phyloP scores from a whole-genome alignment of 164 flowering plant genomes.

The Pachysandra terminalis region DNA sequence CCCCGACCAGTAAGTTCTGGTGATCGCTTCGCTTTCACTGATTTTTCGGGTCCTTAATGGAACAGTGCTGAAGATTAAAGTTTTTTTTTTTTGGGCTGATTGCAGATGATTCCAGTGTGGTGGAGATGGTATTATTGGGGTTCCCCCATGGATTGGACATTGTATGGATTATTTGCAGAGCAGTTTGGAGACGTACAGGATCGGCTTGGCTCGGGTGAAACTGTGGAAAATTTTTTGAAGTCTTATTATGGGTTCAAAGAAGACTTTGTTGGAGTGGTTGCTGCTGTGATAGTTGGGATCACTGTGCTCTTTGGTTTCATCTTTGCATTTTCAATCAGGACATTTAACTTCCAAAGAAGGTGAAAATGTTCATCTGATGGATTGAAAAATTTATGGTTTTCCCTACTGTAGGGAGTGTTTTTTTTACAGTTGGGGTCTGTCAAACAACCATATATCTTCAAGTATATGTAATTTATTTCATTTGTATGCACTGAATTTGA shows the following conservation, averaged over 20 bases:
- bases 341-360: conserved; percentile 38
- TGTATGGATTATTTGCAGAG: conserved; percentile 36
- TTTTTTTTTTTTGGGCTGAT: neutral
- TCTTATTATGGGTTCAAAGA: conserved; percentile 17
- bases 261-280: conserved; percentile 23
- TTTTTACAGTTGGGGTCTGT: too few relatives aligned
- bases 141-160: conserved; percentile 38
- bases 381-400: too few relatives aligned
- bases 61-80: neutral
- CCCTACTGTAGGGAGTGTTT: too few relatives aligned
- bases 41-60: neutral
- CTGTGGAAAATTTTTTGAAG: conserved; percentile 10
- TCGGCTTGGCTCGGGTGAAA: neutral
- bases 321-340: conserved; percentile 22
- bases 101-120: conserved; percentile 41
- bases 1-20: conserved; percentile 18
- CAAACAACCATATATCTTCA: too few relatives aligned
- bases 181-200: conserved; percentile 33
- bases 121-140: conserved; percentile 46
- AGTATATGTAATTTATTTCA: too few relatives aligned
- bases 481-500: too few relatives aligned
- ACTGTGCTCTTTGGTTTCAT: conserved; percentile 15
- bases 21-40: neutral
- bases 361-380: too few relatives aligned
- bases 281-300: conserved; percentile 12